Base-by-base conservation (phyloP, 768 basidiomycete species). In the Trametes villosa region DNA sequence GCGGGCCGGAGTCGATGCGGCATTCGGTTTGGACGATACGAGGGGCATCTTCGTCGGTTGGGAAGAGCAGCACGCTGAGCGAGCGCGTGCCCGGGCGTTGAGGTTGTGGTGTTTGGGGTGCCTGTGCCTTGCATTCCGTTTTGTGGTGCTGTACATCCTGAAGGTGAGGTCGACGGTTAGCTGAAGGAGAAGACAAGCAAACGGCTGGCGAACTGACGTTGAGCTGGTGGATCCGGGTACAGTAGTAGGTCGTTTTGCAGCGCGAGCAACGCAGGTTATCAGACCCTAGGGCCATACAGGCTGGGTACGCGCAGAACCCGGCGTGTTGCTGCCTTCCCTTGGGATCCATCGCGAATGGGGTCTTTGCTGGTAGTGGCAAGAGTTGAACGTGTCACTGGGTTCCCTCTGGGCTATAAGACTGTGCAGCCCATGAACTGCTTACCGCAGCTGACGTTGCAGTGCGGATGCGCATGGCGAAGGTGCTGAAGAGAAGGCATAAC, bases 21-120 rank as follows among this genome's bases (percentile, higher is more conserved):
- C 56, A 57, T 27, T 57, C 38, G 17, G 46, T 48, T 26, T 41
- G 24, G 24, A 40, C 56, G 38, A 57, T 29, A 34, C 36, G 9
- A 9, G 56, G 56, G n/a, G 46, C 17, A 9, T 26, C 27, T 40
- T 49, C 46, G 47, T 49, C 46, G 2, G 34, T 9, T 17, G 56
- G 36, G 27, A 57, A 57, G 26, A 57, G 27, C 7, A 49, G 17
- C 9, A 41, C 56, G 17, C 24, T 49, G 47, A 57, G 33, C n/a
- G 15, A 38, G 15, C 47, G 56, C 11, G 26, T 40, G n/a, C 26
- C 29, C 4, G 31, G 20, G 30, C 22, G 27, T 5, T 24, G 13
- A 4, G 6, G 40, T 29, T 33, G 9, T 5, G 18, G 13, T 17
- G 51, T 18, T n/a, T n/a, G n/a, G 15, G 38, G 9, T 40, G 36